phyloP scores from a whole-genome alignment of 768 basidiomycete genomes.

The Mycena rosella region DNA sequence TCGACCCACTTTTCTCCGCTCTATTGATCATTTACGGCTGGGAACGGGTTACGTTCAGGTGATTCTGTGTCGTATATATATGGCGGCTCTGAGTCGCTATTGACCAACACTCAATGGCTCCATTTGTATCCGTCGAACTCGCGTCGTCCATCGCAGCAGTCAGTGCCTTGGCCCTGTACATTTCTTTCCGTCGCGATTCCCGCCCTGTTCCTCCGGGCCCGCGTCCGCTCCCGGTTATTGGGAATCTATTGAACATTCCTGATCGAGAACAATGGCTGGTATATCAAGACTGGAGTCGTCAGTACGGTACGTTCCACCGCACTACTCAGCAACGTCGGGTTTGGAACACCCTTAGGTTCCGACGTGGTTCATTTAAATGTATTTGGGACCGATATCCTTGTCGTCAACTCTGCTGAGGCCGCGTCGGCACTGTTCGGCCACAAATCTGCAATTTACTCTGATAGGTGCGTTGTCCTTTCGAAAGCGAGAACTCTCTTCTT shows the following conservation, averaged over 20 bases:
- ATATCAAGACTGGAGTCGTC: slow-evolving; percentile 52
- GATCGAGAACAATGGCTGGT: slow-evolving; percentile 51
- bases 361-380: slow-evolving; percentile 39
- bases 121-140: slow-evolving; percentile 6
- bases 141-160: slow-evolving; percentile 9
- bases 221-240: slow-evolving; percentile 51
- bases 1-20: neutral
- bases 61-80: slow-evolving; percentile 11
- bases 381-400: slow-evolving; percentile 35
- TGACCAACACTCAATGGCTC: slow-evolving; percentile 8
- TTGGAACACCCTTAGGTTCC: slow-evolving; percentile 18
- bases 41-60: neutral
- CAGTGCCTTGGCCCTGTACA: neutral
- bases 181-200: slow-evolving; percentile 32
- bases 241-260: slow-evolving; percentile 55
- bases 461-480: slow-evolving; percentile 26
- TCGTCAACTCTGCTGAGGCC: slow-evolving; percentile 37
- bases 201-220: slow-evolving; percentile 51
- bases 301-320: slow-evolving; percentile 43
- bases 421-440: slow-evolving; percentile 34
- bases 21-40: neutral
- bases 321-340: too few species aligned
- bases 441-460: slow-evolving; percentile 38
- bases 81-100: neutral
- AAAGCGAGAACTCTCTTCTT: neutral